Evolutionary conservation across 768 basidiomycete genomes (phyloP).

Genomic region (Lactarius sanguifluus): DNA sequence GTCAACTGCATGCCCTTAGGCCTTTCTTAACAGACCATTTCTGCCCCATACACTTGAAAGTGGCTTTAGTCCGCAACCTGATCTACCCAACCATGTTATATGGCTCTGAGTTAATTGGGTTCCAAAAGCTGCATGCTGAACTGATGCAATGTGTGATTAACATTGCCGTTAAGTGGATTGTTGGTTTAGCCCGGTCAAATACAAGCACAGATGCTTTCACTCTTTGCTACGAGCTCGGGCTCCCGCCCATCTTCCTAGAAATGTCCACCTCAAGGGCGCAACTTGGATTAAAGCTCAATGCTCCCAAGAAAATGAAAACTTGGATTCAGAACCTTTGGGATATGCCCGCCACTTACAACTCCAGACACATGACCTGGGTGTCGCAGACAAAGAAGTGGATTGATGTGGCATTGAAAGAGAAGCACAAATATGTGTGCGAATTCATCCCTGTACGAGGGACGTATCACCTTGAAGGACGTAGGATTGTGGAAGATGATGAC

Average conservation of each 20-base stretch:
- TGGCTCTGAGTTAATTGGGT: neutral
- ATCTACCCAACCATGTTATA: neutral
- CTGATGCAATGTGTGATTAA: neutral
- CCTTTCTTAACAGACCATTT: neutral
- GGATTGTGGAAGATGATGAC: neutral
- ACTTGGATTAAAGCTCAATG: neutral
- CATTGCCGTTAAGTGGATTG: neutral
- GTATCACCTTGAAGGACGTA: neutral
- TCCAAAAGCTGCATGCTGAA: neutral
- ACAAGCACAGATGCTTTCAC: neutral
- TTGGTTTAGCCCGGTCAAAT: neutral
- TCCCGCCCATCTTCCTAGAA: neutral
- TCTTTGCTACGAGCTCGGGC: neutral
- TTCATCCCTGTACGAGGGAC: too few species aligned
- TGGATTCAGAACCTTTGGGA: neutral
- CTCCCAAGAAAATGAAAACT: neutral
- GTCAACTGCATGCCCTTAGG: neutral
- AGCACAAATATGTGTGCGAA: neutral
- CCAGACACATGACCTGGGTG: neutral
- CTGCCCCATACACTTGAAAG: neutral
- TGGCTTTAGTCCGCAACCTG: neutral
- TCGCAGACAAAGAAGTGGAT: neutral
- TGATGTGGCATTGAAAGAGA: neutral
- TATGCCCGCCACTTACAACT: rapidly evolving
- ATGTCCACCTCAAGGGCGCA: neutral